Conservation (phyloP, 257 asterid genomes). For the Solanum microdontum region DNA sequence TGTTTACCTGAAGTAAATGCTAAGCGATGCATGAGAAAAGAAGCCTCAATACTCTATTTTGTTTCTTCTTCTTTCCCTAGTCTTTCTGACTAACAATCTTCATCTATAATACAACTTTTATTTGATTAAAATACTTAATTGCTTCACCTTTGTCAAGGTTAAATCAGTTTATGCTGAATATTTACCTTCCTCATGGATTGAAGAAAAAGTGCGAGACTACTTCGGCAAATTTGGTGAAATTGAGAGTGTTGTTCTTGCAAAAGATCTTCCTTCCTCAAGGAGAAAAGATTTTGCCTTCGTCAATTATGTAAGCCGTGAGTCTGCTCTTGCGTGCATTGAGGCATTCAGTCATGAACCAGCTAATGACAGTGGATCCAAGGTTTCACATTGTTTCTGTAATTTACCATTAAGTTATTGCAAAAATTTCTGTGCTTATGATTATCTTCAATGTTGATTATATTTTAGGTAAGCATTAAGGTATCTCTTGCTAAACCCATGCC, state of each 20-base stretch:
- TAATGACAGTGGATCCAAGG: constrained; percentile 38
- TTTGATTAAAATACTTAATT: not conserved
- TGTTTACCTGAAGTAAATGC: constrained; percentile 1
- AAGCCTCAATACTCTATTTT: not conserved
- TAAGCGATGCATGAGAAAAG: not conserved
- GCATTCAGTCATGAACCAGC: constrained; percentile 28
- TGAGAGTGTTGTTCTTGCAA: constrained; percentile 50
- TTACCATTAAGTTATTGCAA: not conserved
- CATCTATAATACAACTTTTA: not conserved
- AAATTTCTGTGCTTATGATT: not conserved
- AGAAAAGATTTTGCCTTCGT: constrained; percentile 68
- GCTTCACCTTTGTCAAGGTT: constrained; percentile 27
- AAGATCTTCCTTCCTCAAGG: constrained; percentile 38
- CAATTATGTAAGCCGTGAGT: constrained; percentile 44
- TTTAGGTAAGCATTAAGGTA: constrained; percentile 42
- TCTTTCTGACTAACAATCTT: not conserved
- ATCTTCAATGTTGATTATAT: constrained; percentile 5
- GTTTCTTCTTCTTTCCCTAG: not conserved
- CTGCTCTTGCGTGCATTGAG: constrained; percentile 60
- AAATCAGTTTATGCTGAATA: constrained; percentile 57
- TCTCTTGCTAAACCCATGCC: constrained; percentile 49
- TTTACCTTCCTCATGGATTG: constrained; percentile 58
- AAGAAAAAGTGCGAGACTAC: constrained; percentile 33
- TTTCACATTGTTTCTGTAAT: constrained; percentile 4
- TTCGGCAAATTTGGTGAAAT: constrained; percentile 66